These are phyloP conservation scores for Claviceps maximensis DNA, from an alignment of 2,329 filamentous ascomycete genomes.

Conservation along the genomic window DNA sequence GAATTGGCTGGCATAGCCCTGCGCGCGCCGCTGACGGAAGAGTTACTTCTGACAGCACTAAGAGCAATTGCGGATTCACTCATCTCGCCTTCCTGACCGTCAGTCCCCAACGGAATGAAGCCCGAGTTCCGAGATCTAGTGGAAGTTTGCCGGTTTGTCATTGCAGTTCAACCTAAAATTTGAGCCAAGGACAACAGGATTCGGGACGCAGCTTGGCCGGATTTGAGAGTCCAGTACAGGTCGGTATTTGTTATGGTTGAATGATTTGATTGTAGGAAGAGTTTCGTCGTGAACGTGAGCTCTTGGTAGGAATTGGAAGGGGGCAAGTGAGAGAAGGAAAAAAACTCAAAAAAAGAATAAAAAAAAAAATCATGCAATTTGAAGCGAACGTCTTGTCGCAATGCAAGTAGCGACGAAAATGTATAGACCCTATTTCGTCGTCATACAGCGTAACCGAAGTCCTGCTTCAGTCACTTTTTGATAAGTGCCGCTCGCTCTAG, in stretches of 20 bases:
- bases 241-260: background rate
- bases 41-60: slow-evolving; percentile 39
- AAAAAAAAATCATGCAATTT: background rate
- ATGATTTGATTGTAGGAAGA: background rate
- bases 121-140: slow-evolving; percentile 15
- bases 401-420: background rate
- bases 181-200: background rate
- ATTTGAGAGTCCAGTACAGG: background rate
- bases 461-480: slow-evolving; percentile 4
- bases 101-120: slow-evolving; percentile 29
- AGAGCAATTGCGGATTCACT: slow-evolving; percentile 38
- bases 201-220: background rate
- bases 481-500: background rate
- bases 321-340: too few relatives aligned
- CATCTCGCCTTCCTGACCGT: slow-evolving; percentile 20
- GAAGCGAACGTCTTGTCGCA: background rate
- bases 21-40: slow-evolving; percentile 39
- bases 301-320: background rate
- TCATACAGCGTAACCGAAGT: slow-evolving; percentile 1
- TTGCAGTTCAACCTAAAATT: background rate
- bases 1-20: slow-evolving; percentile 26
- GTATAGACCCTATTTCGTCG: background rate
- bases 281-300: background rate
- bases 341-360: too few relatives aligned
- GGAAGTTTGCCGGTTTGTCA: slow-evolving; percentile 10